Conservation (phyloP, 768 basidiomycete genomes). For the Termitomyces sp. region DNA sequence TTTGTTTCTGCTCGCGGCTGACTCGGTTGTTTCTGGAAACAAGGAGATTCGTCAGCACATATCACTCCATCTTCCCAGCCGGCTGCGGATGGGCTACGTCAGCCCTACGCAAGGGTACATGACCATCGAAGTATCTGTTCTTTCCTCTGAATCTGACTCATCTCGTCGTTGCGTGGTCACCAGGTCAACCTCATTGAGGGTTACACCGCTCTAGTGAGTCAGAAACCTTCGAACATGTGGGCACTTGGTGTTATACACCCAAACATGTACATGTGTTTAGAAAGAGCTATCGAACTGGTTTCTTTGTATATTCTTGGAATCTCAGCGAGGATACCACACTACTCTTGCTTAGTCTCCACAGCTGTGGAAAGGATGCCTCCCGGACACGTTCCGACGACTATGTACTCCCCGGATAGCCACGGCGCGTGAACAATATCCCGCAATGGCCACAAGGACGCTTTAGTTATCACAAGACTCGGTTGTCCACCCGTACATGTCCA, state of each 20-base stretch:
- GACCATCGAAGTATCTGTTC: too few relatives aligned
- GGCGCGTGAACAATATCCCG: neutral
- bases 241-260: neutral
- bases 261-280: neutral
- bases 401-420: neutral
- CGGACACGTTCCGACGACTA: neutral
- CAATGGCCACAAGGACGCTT: neutral
- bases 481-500: neutral
- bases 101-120: too few relatives aligned
- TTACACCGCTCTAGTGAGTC: neutral
- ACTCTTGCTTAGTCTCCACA: neutral
- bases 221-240: neutral
- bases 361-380: neutral
- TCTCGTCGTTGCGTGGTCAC: neutral
- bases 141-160: neutral
- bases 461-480: neutral
- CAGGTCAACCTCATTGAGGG: neutral
- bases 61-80: too few relatives aligned
- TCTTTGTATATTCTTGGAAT: neutral
- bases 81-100: too few relatives aligned
- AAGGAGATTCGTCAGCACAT: slow-evolving; percentile 2
- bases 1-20: too few relatives aligned
- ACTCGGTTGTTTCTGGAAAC: too few relatives aligned
- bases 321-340: neutral
- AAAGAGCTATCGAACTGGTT: slow-evolving; percentile 2